phyloP scores from a whole-genome alignment of 768 basidiomycete species.

The Gymnopilus dilepis region DNA sequence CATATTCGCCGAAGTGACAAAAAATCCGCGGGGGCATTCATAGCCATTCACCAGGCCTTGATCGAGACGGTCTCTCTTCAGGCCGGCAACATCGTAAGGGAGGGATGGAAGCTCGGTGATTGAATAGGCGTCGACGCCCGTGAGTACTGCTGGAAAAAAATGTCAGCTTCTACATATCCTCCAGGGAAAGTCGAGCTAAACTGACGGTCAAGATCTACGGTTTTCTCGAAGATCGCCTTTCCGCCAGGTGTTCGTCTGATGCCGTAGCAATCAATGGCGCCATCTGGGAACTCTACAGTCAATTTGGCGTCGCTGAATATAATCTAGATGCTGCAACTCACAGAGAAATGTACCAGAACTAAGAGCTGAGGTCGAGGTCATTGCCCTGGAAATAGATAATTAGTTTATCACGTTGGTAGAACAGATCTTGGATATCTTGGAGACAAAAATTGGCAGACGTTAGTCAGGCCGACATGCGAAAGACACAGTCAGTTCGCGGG shows the following conservation, averaged over 20 bases:
- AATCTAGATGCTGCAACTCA: background rate
- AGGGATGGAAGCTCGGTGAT: background rate
- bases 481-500: background rate
- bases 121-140: background rate
- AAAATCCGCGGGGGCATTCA: background rate
- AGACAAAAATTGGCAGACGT: background rate
- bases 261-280: background rate
- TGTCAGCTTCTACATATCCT: background rate
- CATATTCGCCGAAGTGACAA: conserved; percentile 17
- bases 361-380: background rate
- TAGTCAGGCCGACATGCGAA: background rate
- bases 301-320: background rate
- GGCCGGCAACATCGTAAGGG: background rate
- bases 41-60: background rate
- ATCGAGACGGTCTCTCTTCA: background rate
- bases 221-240: background rate
- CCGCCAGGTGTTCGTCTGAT: background rate
- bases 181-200: background rate
- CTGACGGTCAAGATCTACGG: background rate
- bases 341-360: background rate
- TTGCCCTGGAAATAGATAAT: background rate
- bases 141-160: background rate
- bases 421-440: background rate
- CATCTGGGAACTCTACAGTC: background rate
- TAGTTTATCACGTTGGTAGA: background rate